phyloP scores from a whole-genome alignment of 2,329 filamentous ascomycete genomes.

The Colletotrichum tamarilloi region DNA sequence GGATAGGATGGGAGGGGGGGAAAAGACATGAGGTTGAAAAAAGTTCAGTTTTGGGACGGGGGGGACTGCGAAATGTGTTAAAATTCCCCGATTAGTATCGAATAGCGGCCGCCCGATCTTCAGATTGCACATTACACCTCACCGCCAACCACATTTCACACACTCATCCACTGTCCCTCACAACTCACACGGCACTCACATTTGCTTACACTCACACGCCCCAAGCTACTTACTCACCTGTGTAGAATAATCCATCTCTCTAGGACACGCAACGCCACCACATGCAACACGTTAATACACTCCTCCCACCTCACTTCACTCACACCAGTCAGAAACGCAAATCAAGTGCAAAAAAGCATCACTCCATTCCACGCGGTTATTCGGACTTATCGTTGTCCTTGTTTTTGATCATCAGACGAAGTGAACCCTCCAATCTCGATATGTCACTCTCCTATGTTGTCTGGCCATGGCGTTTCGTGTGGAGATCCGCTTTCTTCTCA shows the following conservation, averaged over 20 bases:
- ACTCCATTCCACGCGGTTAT: neutral
- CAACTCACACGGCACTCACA: neutral
- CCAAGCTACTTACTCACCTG: no score
- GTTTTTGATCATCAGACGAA: neutral
- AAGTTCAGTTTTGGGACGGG: neutral
- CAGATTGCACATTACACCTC: neutral
- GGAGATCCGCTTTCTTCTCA: neutral
- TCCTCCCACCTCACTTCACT: neutral
- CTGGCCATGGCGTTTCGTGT: no score
- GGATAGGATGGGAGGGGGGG: neutral
- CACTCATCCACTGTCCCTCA: no score
- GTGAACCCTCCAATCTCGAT: neutral
- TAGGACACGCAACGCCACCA: constrained; percentile 20
- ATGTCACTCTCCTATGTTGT: neutral
- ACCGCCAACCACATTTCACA: neutral
- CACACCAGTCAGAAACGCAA: neutral
- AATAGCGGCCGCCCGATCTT: neutral
- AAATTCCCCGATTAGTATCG: constrained; percentile 3
- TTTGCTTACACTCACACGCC: neutral
- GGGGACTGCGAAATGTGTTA: neutral
- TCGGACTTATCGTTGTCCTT: neutral
- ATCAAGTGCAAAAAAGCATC: constrained; percentile 1
- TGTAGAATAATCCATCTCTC: neutral
- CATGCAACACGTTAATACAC: neutral
- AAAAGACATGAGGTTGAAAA: neutral